Evolutionary conservation across 352 stramenopile species (phyloP).

Genomic region (Blastocystis sp.): DNA sequence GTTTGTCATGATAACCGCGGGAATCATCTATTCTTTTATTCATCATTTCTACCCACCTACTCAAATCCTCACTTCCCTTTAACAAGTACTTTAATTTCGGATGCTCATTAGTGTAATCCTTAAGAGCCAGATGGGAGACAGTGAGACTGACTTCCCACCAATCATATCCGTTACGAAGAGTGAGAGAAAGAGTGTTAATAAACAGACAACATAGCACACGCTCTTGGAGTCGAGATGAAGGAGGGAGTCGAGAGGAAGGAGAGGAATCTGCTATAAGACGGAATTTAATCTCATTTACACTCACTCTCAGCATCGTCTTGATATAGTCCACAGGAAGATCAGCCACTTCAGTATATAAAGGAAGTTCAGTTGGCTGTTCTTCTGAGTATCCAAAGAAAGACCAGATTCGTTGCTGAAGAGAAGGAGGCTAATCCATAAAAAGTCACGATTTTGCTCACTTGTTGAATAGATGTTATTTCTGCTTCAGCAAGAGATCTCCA

Average conservation of each 20-base stretch:
- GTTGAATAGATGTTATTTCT: background rate
- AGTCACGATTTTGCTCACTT: background rate
- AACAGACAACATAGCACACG: conserved; percentile 47
- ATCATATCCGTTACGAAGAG: background rate
- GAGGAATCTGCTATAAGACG: conserved; percentile 12
- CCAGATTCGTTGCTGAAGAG: conserved; percentile 16
- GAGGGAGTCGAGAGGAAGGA: background rate
- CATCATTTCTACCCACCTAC: background rate
- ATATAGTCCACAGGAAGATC: conserved; percentile 22
- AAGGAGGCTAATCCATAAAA: background rate
- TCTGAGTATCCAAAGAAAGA: background rate
- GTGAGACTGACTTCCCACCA: conserved; percentile 48
- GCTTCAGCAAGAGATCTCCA: conserved; percentile 23
- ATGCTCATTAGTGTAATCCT: conserved; percentile 29
- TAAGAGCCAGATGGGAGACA: conserved; percentile 22
- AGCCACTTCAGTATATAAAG: background rate
- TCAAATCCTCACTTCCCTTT: conserved; percentile 28
- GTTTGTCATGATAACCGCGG: conserved; percentile 19
- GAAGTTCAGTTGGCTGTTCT: background rate
- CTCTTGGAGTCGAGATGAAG: background rate
- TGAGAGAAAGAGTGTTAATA: conserved; percentile 25
- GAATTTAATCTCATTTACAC: conserved; percentile 37
- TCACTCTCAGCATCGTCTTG: conserved; percentile 41
- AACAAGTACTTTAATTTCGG: conserved; percentile 45
- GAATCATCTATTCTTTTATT: background rate